Evolutionary conservation across 2,329 filamentous ascomycete species (phyloP), one percentile per base, ranked within the genome.

Genomic region (Diaporthe helianthi): DNA sequence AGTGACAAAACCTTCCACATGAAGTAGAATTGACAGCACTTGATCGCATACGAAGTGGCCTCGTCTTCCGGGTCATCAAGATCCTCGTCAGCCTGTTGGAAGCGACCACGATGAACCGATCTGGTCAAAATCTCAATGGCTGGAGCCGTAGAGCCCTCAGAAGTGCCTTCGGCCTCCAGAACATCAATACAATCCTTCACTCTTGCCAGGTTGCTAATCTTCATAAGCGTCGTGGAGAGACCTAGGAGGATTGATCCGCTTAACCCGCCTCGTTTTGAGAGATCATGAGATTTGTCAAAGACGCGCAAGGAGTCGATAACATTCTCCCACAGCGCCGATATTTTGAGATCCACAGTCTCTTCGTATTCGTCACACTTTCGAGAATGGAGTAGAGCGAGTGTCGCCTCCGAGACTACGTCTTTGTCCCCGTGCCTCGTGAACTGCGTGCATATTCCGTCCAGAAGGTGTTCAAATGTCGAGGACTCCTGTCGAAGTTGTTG

Each of bases 371-470:
- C 93, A 71, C 93, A 95, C 71, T 90, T 90, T 73, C 93, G 90
- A 10, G 95, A 94, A 77, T 97, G 93, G 38, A 97, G 82, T 46
- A 99, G 87, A 6, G 94, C 93, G 26, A 89, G 86, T 33, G 92
- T 91, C 17, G 94, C 95, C 79, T 98, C 94, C 13, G 89, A 89
- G 54, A 99, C 85, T 22, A 98, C 94, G 67, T 88, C 88, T 74
- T 93, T 92, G 75, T 97, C 93, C 52, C 93, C 92, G 76, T 99
- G 96, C n/a, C 93, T 90, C 75, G 92, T 90, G 81, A 99, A 98
- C 75, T 99, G 96, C 69, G 93, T 93, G 78, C 93, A 94, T 74
- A 98, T 93, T 75, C 98, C 94, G 74, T 97, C 94, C 1, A 99
- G 84, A 36, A 98, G 83, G 26, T 91, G 89, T 8, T 90, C 88